Evolutionary conservation across 768 basidiomycete species (phyloP).

Genomic region (Boletellus emodensis): DNA sequence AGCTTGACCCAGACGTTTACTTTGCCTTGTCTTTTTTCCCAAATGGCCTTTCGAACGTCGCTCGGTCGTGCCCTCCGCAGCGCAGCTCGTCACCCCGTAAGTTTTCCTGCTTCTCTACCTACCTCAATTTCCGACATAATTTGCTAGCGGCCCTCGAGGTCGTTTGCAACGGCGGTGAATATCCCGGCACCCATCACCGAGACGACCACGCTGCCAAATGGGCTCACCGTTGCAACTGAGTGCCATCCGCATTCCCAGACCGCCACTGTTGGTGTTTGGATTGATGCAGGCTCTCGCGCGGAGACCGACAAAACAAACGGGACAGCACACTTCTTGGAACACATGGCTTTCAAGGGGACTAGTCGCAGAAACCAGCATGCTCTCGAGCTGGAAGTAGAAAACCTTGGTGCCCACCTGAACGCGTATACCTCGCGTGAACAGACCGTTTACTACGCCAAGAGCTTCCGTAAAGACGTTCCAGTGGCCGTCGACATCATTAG

Average conservation of each 20-base stretch:
- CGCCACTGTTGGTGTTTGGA: slow-evolving; percentile 99
- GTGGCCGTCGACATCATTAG: slow-evolving; percentile 93
- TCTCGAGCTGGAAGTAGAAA: slow-evolving; percentile 96
- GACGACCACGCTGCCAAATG: slow-evolving; percentile 90
- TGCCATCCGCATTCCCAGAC: slow-evolving; percentile 88
- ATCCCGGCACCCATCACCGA: slow-evolving; percentile 74
- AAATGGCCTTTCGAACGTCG: slow-evolving; percentile 46
- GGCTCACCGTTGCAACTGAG: slow-evolving; percentile 93
- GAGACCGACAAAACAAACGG: slow-evolving; percentile 95
- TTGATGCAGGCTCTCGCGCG: slow-evolving; percentile 95
- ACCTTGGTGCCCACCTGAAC: slow-evolving; percentile 94
- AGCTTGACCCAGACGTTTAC: slow-evolving; percentile 1
- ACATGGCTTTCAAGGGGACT: slow-evolving; percentile 98
- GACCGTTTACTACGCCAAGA: slow-evolving; percentile 99
- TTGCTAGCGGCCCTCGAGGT: slow-evolving; percentile 51
- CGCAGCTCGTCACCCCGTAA: slow-evolving; percentile 36
- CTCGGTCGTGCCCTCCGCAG: slow-evolving; percentile 40
- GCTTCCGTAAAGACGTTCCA: slow-evolving; percentile 92
- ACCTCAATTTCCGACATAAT: slow-evolving; percentile 2
- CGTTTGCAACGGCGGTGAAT: slow-evolving; percentile 72
- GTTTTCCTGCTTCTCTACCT: not conserved
- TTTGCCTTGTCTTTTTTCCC: slow-evolving; percentile 28
- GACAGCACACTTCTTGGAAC: slow-evolving; percentile 97
- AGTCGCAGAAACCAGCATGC: slow-evolving; percentile 80
- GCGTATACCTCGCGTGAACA: slow-evolving; percentile 99